phyloP scores from a whole-genome alignment of 371 early-diverging fungal genomes.

The Rhizomucor miehei region DNA sequence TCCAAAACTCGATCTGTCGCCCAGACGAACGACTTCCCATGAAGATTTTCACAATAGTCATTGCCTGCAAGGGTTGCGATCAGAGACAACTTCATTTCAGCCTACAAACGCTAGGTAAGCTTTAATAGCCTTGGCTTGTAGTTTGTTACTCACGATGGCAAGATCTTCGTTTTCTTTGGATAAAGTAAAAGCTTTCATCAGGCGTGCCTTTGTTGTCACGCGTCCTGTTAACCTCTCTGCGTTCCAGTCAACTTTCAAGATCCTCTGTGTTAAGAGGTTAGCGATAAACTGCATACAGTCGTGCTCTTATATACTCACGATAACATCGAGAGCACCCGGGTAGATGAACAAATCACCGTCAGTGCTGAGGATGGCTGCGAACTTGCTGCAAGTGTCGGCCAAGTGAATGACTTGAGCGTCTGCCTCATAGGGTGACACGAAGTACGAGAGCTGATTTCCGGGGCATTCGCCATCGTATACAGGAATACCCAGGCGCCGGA shows the following conservation, averaged over 20 bases:
- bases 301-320: constrained; percentile 1
- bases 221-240: background rate
- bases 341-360: constrained; percentile 1
- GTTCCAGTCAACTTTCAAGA: background rate
- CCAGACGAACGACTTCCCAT: background rate
- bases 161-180: background rate
- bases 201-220: background rate
- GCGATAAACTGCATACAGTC: constrained; percentile 1
- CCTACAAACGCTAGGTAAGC: background rate
- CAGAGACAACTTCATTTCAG: background rate
- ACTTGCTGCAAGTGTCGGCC: background rate
- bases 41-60: background rate
- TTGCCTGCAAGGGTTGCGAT: background rate
- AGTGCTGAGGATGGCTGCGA: background rate
- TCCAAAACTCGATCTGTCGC: background rate
- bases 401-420: background rate
- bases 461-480: background rate
- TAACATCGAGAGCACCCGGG: background rate
- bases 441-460: background rate
- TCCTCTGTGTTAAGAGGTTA: background rate
- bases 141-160: background rate
- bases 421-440: background rate
- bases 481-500: background rate
- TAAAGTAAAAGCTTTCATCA: background rate
- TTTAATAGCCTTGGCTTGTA: constrained; percentile 1